These are phyloP conservation scores for Grigorovia transvaalensis DNA, from an alignment of 805 yeast species.

Conservation along the genomic window DNA sequence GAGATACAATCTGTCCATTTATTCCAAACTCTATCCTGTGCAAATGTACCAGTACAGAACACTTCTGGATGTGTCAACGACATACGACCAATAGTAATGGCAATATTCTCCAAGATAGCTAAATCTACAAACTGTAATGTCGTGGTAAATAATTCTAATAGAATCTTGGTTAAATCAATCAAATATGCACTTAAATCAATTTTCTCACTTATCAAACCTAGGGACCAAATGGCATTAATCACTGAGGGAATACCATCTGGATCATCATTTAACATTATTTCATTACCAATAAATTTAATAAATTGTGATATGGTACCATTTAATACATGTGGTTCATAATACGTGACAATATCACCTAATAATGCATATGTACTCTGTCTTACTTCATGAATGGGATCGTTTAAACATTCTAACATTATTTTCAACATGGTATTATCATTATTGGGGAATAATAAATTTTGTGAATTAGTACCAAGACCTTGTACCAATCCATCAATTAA, in stretches of 20 bases:
- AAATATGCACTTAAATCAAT: constrained; percentile 23
- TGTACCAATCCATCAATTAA: constrained; percentile 87
- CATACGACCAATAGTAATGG: constrained; percentile 80
- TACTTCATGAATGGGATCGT: constrained; percentile 75
- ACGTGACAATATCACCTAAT: constrained; percentile 77
- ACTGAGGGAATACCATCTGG: constrained; percentile 26
- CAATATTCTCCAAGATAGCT: constrained; percentile 75
- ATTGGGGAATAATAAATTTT: constrained; percentile 32
- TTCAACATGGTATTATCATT: constrained; percentile 40
- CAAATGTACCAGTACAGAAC: constrained; percentile 38
- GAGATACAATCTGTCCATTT: constrained; percentile 66
- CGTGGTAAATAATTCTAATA: constrained; percentile 22
- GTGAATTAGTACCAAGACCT: constrained; percentile 62
- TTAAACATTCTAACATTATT: constrained; percentile 56
- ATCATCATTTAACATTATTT: constrained; percentile 39
- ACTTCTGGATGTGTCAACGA: constrained; percentile 54
- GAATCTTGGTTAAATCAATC: constrained; percentile 21
- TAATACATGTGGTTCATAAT: constrained; percentile 30
- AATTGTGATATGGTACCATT: constrained; percentile 34
- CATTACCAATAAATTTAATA: constrained; percentile 57
- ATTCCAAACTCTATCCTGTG: constrained; percentile 33
- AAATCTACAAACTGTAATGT: constrained; percentile 18
- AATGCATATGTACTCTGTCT: constrained; percentile 87
- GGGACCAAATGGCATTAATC: constrained; percentile 80
- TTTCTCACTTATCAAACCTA: constrained; percentile 76